Base-by-base conservation (phyloP, 192 early-diverging fungal genomes). In the Dispira simplex region DNA sequence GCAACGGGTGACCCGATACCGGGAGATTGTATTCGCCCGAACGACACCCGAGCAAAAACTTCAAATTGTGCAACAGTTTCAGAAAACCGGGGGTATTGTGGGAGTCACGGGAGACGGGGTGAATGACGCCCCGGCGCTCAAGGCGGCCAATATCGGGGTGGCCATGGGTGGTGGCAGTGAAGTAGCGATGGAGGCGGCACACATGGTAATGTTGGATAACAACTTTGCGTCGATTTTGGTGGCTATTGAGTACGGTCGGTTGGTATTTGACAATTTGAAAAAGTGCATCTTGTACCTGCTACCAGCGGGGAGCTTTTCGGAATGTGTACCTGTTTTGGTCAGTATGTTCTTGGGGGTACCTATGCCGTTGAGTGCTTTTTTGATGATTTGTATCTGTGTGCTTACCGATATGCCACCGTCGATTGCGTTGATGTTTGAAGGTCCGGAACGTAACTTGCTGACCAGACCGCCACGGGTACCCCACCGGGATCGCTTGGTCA, bases 21-120 rank as follows among this genome's bases (percentile, higher is more conserved):
- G 79, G 63, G 86, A 89, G 68, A 82, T 91, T 51, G 85, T 85
- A 46, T 93, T 93, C 83, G 87, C 87, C 12, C 81, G 91, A 18
- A 91, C 89, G 23, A 86, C 87, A 18, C 89, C 91, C 11, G 88
- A 90, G 62, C 91, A 91, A 68, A 93, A 93, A 67, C 80, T 91
- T n/a, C 68, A 79, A 70, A 89, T 94, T 64, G 86, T 95, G 44
- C 78, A 85, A 63, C 78, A 85, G 66, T 76, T 89, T 55, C 82
- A 88, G 63, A 72, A 71, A 11, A 83, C 87, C 66, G 84, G 80
- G 46, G 74, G 78, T 63, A 67, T 80, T 10, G 90, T 96, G 12
- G 91, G 83, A 2, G 89, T 93, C 18, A 92, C 90, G 28, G 93
- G 93, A 60, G 93, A 96, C 69, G 93, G 91, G 58, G 88, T 90